Evolutionary conservation across 305 asterid species (phyloP), one percentile per base, ranked within the genome.

Genomic region (Fraxinus floribunda): DNA sequence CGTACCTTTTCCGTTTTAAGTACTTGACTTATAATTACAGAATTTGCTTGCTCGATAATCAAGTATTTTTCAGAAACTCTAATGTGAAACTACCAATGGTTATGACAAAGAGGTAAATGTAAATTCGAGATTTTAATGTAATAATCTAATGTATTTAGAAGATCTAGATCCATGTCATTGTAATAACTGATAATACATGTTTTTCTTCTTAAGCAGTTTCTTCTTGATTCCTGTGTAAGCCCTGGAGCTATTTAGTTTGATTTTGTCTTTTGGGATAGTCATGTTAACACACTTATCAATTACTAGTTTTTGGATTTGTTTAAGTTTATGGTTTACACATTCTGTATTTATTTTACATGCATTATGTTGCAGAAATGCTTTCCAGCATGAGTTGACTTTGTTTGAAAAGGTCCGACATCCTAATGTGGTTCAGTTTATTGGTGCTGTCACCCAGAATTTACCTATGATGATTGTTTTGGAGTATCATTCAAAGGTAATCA

Each of bases 401-500:
- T 85, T 94, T 85, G 98, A 94, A 87, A 94, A 90, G 93, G 98
- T 94, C 83, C 92, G 99, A 72, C 99, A 97, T 91, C 99, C 99
- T 57, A 97, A 97, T 72, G 92, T 97, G 79, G 95, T 94, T 84
- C 99, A 97, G 84, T 96, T 96, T 87, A 94, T 96, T 83, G 99
- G 99, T 46, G 99, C 98, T 55, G 99, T 96, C 83, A 94, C 99
- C 62, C 99, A 96, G 89, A 94, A 96, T 80, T 78, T 91, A 77
- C 99, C 99, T 30, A 94, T 96, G 98, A 96, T 96, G 99, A 96
- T 96, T 52, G 96, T 96, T 62, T 80, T 92, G 86, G 99, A 94
- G 91, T 86, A 91, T 85, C 94, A 91, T 88, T 89, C 95, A 34
- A 90, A 89, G 85, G 99, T 95, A 93, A 88, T 89, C 32, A 76